A percentile compares a stretch with the other conserved stretches of the same genome.
phyloP scores from a whole-genome alignment of 768 basidiomycete genomes.

The Lactifluus piperatus region DNA sequence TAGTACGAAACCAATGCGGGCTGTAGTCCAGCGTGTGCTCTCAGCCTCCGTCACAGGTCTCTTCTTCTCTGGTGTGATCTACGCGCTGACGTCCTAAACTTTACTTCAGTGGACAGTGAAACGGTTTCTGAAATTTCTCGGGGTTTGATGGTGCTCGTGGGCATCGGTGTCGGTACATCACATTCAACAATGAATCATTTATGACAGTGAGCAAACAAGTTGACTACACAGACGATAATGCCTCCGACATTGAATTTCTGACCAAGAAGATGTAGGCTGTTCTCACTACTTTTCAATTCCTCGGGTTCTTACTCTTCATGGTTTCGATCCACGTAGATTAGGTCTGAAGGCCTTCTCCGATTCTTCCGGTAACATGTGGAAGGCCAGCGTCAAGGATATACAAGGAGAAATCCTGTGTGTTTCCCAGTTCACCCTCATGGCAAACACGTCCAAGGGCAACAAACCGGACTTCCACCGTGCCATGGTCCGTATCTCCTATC shows the following conservation, averaged over 20 bases:
- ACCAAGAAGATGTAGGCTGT: constrained; percentile 72
- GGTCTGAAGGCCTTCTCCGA: constrained; percentile 67
- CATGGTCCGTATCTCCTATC: constrained; percentile 51
- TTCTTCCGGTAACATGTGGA: constrained; percentile 67
- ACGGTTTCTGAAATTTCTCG: constrained; percentile 74
- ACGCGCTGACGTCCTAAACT: background rate
- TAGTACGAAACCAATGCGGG: constrained; percentile 63
- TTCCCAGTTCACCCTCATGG: constrained; percentile 88
- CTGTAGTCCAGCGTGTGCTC: constrained; percentile 75
- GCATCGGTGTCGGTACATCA: constrained; percentile 66
- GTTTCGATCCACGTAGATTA: constrained; percentile 37
- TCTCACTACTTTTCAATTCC: background rate
- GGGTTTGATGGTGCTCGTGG: constrained; percentile 86
- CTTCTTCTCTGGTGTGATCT: constrained; percentile 3
- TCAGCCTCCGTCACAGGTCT: constrained; percentile 80
- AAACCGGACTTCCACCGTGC: constrained; percentile 91
- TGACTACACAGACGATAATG: constrained; percentile 65
- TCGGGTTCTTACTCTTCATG: background rate
- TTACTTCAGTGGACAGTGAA: constrained; percentile 58
- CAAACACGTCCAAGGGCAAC: constrained; percentile 78
- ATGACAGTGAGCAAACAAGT: constrained; percentile 8
- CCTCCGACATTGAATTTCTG: constrained; percentile 59
- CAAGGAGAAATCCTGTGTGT: constrained; percentile 89
- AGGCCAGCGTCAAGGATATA: constrained; percentile 77
- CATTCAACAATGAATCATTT: background rate